phyloP scores from a whole-genome alignment of 192 early-diverging fungal genomes.

The Backusella liffmaniae region DNA sequence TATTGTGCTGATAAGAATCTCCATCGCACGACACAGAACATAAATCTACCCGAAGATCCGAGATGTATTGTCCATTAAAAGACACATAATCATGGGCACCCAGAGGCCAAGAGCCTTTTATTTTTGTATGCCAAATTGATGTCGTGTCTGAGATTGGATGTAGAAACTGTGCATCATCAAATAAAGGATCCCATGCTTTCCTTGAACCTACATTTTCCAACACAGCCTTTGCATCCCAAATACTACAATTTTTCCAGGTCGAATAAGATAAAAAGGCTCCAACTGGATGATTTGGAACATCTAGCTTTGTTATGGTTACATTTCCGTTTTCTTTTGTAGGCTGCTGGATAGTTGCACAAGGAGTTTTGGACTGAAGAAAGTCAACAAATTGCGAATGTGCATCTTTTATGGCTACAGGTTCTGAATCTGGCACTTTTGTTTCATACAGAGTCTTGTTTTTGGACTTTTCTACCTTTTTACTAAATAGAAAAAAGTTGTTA shows the following conservation, averaged over 20 bases:
- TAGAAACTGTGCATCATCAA: constrained; percentile 42
- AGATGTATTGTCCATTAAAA: constrained; percentile 18
- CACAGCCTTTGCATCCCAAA: constrained; percentile 50
- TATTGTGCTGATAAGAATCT: constrained; percentile 20
- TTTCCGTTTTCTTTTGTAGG: constrained; percentile 3
- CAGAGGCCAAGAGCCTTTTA: constrained; percentile 45
- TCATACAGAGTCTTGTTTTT: background rate
- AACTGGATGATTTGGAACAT: constrained; percentile 35
- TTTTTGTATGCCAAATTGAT: constrained; percentile 38
- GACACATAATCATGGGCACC: constrained; percentile 21
- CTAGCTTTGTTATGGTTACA: constrained; percentile 34
- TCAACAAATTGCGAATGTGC: background rate
- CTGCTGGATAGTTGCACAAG: background rate
- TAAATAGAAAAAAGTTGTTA: background rate
- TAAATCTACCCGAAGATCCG: constrained; percentile 17
- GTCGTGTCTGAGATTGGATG: constrained; percentile 37
- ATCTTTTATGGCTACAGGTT: background rate
- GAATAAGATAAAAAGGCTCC: constrained; percentile 41
- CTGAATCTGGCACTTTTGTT: constrained; percentile 2
- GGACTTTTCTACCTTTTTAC: background rate
- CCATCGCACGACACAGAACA: constrained; percentile 17
- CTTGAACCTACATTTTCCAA: constrained; percentile 40
- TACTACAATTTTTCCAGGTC: constrained; percentile 40
- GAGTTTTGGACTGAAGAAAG: background rate
- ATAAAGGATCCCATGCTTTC: constrained; percentile 42